phyloP scores from a whole-genome alignment of 768 basidiomycete species.

The Naganishia friedmannii region DNA sequence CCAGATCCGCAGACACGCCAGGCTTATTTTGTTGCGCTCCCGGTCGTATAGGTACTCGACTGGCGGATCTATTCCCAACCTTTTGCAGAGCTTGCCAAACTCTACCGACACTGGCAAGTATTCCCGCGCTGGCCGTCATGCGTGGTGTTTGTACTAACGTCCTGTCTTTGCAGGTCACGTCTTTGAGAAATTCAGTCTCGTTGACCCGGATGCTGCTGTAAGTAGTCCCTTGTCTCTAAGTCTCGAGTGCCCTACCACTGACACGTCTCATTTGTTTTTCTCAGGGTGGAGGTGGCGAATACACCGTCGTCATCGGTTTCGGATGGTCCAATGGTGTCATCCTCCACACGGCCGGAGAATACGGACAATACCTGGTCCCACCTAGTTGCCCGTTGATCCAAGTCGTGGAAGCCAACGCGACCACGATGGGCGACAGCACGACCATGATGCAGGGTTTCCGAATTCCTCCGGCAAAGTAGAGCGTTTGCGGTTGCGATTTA shows the following conservation, averaged over 20 bases:
- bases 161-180: slow-evolving; percentile 37
- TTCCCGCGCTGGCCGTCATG: neutral
- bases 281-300: slow-evolving; percentile 63
- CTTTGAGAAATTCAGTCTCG: slow-evolving; percentile 63
- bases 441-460: slow-evolving; percentile 17
- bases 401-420: slow-evolving; percentile 41
- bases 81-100: slow-evolving; percentile 66
- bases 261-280: slow-evolving; percentile 48
- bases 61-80: slow-evolving; percentile 72
- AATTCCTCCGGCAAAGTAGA: slow-evolving; percentile 13
- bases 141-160: neutral
- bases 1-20: neutral
- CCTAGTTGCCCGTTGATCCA: slow-evolving; percentile 49
- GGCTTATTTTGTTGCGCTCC: neutral
- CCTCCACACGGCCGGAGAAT: slow-evolving; percentile 48
- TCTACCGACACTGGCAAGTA: slow-evolving; percentile 33
- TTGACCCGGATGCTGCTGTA: slow-evolving; percentile 19
- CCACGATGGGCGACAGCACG: neutral
- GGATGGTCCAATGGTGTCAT: slow-evolving; percentile 51
- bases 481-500: neutral
- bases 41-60: slow-evolving; percentile 62
- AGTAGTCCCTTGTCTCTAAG: neutral
- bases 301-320: slow-evolving; percentile 68
- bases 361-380: slow-evolving; percentile 46
- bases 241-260: neutral